phyloP scores from a whole-genome alignment of 257 asterid species.

The Jaltomata sinuosa region DNA sequence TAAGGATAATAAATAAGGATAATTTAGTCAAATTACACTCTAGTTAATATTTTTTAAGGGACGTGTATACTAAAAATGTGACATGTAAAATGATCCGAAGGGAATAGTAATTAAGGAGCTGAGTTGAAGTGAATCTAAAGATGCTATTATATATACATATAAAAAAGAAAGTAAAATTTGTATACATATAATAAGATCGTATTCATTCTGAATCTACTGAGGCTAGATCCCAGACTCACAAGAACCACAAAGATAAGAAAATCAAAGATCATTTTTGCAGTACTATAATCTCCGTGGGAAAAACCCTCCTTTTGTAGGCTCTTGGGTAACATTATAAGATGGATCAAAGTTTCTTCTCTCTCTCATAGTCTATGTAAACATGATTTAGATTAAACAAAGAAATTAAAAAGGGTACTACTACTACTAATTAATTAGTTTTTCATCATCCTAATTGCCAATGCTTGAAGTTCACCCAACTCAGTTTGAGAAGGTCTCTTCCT shows the following conservation, averaged over 20 bases:
- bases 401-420: background rate
- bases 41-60: too few relatives aligned
- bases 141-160: background rate
- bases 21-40: too few relatives aligned
- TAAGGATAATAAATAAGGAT: too few relatives aligned
- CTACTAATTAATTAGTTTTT: conserved; percentile 18
- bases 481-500: conserved; percentile 56
- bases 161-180: background rate
- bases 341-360: background rate
- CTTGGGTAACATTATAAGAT: background rate
- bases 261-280: background rate
- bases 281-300: background rate
- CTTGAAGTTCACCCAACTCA: conserved; percentile 78
- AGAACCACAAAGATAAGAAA: background rate
- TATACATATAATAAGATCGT: background rate
- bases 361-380: background rate
- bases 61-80: too few relatives aligned
- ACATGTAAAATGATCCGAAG: too few relatives aligned
- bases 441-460: conserved; percentile 81
- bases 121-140: background rate
- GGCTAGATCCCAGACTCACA: background rate
- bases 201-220: background rate
- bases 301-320: background rate
- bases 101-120: background rate
- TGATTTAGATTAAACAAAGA: background rate